Conservation (phyloP, 805 yeast genomes). For the Cyberlindnera veronae region DNA sequence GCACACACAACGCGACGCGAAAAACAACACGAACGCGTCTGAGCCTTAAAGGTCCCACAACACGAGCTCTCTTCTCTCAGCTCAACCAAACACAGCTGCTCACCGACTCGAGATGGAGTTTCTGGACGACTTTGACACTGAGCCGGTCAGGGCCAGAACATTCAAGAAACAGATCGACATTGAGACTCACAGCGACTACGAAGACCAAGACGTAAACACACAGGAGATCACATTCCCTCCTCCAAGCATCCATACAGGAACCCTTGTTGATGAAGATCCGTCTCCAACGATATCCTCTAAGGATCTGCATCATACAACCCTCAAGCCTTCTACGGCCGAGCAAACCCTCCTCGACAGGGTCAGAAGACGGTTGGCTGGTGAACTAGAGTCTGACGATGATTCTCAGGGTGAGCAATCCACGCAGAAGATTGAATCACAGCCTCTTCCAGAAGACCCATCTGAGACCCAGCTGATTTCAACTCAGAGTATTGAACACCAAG, state of each 20-base stretch:
- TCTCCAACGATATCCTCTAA: constrained; percentile 4
- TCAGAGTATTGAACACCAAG: not conserved
- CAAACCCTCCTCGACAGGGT: not conserved
- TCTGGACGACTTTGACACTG: constrained; percentile 20
- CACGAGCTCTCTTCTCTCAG: too few species aligned
- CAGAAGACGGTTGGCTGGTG: constrained; percentile 18
- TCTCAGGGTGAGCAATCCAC: not conserved
- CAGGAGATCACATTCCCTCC: not conserved
- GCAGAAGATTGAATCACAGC: not conserved
- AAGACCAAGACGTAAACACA: not conserved
- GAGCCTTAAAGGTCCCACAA: too few species aligned
- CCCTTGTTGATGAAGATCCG: too few species aligned
- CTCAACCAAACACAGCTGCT: not conserved
- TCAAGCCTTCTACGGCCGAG: not conserved
- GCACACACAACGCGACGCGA: not conserved
- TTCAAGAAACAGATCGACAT: constrained; percentile 21
- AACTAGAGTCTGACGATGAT: constrained; percentile 4
- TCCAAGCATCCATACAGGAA: too few species aligned
- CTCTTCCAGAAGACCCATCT: not conserved
- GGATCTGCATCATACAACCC: too few species aligned
- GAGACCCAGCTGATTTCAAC: not conserved
- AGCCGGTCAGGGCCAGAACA: constrained; percentile 16
- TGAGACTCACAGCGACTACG: constrained; percentile 3
- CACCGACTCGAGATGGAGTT: constrained; percentile 19
- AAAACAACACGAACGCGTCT: constrained; percentile 1